Base-by-base conservation (phyloP, 2,329 filamentous ascomycete genomes). In the Madurella fahalii region DNA sequence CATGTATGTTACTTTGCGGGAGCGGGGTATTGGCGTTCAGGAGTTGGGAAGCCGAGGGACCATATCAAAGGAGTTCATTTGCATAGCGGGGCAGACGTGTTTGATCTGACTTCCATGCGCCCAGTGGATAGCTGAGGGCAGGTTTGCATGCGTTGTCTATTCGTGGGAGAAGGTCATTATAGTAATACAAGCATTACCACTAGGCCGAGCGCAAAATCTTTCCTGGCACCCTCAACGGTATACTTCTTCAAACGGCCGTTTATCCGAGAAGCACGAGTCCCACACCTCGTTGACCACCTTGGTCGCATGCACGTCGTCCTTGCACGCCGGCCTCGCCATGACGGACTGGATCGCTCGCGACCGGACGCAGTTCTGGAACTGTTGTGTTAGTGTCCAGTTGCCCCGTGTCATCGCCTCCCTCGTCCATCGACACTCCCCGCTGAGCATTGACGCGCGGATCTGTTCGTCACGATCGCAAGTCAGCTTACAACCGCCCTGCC, bases 281-380 rank as follows among this genome's bases (percentile, higher is more conserved):
- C 93, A 99, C n/a, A 99, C 94, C 72, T 95, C 87, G 72, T 97
- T 94, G 54, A 99, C 90, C 25, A 95, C 85, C 73, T 88, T 90
- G 49, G 84, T 82, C 4, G 94, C 94, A 63, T 97, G 89, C 13
- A 85, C 84, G 64, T 95, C 86, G 71, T 95, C 89, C 70, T 89
- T 89, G 68, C 92, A 94, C 45, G 80, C 79, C 15, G 91, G 90
- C 58, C 94, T 79, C 34, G 82, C 85, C 75, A 84, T 81, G 63
- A 99, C 83, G 18, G 89, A 95, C 62, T 88, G 74, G 34, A 90
- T 84, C 11, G 94, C 94, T 63, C 94, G 79, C 66, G 83, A 77
- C 57, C 91, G 81, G 50, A 99, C 93, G 72, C 94, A 99, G 65
- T 92, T 83, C 67, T 99, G 94, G 71, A 97, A 87, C 69, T 97